Conservation (phyloP, 2,329 filamentous ascomycete genomes). For the Monosporascus cannonballus region DNA sequence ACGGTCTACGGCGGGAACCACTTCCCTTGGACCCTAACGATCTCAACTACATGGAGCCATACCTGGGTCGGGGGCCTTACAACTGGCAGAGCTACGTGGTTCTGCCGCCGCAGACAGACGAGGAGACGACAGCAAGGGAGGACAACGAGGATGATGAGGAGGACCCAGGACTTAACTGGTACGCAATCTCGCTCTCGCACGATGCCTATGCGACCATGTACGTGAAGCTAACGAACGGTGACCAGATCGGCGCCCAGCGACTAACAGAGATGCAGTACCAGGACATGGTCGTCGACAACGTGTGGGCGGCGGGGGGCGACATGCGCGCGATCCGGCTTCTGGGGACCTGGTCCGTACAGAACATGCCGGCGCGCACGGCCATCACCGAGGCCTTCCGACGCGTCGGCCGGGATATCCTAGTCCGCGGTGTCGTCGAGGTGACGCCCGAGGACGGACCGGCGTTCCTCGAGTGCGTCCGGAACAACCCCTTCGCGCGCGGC, state of each 20-base stretch:
- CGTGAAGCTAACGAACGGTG: background rate
- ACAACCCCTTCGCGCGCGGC: constrained; percentile 7
- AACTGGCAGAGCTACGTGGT: background rate
- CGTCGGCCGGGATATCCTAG: background rate
- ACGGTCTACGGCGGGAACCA: background rate
- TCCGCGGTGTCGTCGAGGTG: constrained; percentile 2
- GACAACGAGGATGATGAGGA: too few relatives aligned
- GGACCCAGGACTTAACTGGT: background rate
- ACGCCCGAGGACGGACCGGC: background rate
- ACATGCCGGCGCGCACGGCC: background rate
- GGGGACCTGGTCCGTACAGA: background rate
- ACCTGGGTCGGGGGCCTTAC: background rate
- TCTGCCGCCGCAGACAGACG: background rate
- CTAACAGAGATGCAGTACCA: constrained; percentile 5
- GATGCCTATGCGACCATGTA: constrained; percentile 4
- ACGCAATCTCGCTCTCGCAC: constrained; percentile 1
- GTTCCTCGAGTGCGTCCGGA: background rate
- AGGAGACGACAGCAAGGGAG: background rate
- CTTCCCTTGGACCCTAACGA: background rate
- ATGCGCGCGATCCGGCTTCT: constrained; percentile 5
- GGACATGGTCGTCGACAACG: constrained; percentile 12
- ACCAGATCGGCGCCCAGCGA: background rate
- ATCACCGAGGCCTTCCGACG: background rate
- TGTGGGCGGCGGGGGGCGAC: constrained; percentile 5
- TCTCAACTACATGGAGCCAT: background rate